phyloP scores from a whole-genome alignment of 768 basidiomycete species.

The Pisolithus albus region DNA sequence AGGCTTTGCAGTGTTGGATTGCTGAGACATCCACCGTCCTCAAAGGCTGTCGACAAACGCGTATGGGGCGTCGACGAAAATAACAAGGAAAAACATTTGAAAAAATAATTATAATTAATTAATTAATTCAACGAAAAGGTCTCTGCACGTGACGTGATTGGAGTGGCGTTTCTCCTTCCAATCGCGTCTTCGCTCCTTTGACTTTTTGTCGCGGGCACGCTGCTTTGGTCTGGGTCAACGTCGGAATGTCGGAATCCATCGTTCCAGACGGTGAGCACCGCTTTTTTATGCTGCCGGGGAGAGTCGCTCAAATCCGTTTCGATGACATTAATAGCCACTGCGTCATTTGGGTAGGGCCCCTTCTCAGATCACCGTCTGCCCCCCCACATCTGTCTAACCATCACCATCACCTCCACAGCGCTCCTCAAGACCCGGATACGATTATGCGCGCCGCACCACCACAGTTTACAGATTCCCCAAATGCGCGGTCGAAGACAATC shows the following conservation, averaged over 20 bases:
- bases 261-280: constrained; percentile 9
- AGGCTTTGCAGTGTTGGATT: constrained; percentile 77
- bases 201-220: neutral
- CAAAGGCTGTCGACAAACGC: constrained; percentile 28
- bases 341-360: constrained; percentile 2
- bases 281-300: neutral
- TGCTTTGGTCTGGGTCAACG: neutral
- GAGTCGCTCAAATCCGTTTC: neutral
- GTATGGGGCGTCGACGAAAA: constrained; percentile 10
- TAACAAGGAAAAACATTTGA: neutral
- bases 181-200: neutral
- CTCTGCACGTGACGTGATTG: neutral
- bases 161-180: neutral
- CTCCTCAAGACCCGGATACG: constrained; percentile 4
- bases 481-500: constrained; percentile 78
- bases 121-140: neutral
- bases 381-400: neutral
- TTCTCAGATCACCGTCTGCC: neutral
- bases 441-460: constrained; percentile 14
- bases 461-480: constrained; percentile 53
- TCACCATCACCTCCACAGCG: neutral
- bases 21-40: constrained; percentile 87
- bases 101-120: neutral
- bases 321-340: constrained; percentile 4
- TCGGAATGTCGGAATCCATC: constrained; percentile 8